Base-by-base conservation (phyloP, 2,329 filamentous ascomycete genomes). In the Claviceps digitariae region DNA sequence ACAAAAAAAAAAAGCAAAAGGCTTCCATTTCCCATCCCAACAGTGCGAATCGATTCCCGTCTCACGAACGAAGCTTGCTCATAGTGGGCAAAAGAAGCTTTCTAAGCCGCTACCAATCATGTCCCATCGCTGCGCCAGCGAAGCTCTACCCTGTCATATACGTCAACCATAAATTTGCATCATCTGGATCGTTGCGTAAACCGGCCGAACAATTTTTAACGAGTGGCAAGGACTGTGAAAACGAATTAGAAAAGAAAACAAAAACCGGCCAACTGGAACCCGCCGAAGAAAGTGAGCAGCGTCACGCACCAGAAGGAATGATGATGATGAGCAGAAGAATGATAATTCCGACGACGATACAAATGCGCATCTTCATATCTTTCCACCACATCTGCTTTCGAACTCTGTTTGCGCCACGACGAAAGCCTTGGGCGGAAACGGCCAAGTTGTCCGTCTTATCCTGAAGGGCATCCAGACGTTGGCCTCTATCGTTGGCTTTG, bases 351-450 rank as follows among this genome's bases (percentile, higher is more conserved):
- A 84, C 78, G 67, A 95, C 86, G 63, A 98, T 77, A 74, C 91
- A 97, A 78, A 96, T 93, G 71, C 93, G 84, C 93, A 98, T 98
- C 83, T 97, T 97, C 89, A 96, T 95, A 67, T 97, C 91, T 81
- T 97, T 97, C 91, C 90, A 97, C 91, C 91, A 97, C 91, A 97
- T 97, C 72, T 95, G 84, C 78, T 90, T 91, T 71, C 93, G 84
- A 62, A 98, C 91, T 64, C 89, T 79, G 77, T 97, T 98, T 72
- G 94, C 93, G 59, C 93, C 91, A 61, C 90, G 85, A 65, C 90
- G 88, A 81, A 98, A 98, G 58, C 89, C 90, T 70, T 95, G 90
- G 55, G 93, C 91, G 38, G 90, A 95, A 58, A 85, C 82, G 56
- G 90, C 90, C 61, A 98, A 79, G 73, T 95, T 94, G 74, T 96